A percentile compares a stretch with the other conserved stretches of the same genome.
Evolutionary conservation across 31 red algal genomes (phyloP).

Genomic region (Endocladia muricata): DNA sequence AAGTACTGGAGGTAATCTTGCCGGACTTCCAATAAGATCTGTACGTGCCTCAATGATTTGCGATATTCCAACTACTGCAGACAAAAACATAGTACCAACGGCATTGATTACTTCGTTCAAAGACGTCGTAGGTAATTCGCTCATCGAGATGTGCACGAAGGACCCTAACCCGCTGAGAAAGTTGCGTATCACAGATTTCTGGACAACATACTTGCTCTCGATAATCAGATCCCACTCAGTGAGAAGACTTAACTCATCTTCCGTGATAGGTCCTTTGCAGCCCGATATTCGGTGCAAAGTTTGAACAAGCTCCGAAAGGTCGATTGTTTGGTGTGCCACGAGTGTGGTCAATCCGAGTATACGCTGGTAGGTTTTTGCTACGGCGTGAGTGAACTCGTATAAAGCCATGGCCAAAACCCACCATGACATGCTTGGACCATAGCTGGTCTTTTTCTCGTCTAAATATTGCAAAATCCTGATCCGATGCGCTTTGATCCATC

Average conservation of each 20-base stretch:
- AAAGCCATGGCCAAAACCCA: slow-evolving; percentile 27
- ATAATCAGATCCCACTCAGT: slow-evolving; percentile 24
- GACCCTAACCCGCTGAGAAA: slow-evolving; percentile 23
- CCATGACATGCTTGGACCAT: slow-evolving; percentile 12
- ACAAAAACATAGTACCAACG: slow-evolving; percentile 26
- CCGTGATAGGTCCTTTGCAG: slow-evolving; percentile 33
- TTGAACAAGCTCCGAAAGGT: slow-evolving; percentile 8
- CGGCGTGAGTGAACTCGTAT: slow-evolving; percentile 19
- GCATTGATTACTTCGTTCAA: slow-evolving; percentile 15
- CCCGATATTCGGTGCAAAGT: slow-evolving; percentile 20
- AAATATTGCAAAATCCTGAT: slow-evolving; percentile 7
- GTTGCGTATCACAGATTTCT: slow-evolving; percentile 12
- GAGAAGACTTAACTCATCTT: slow-evolving; percentile 11
- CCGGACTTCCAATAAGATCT: neutral
- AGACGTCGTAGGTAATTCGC: slow-evolving; percentile 3
- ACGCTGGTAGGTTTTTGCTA: slow-evolving; percentile 21
- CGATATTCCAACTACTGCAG: slow-evolving; percentile 16
- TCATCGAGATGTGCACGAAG: slow-evolving; percentile 17
- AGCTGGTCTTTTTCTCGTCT: slow-evolving; percentile 14
- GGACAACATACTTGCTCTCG: slow-evolving; percentile 19
- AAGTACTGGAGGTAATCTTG: slow-evolving; percentile 7
- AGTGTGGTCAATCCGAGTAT: slow-evolving; percentile 16
- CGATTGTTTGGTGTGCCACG: neutral
- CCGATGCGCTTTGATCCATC: slow-evolving; percentile 24
- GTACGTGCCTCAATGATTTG: neutral